Evolutionary conservation across 192 early-diverging fungal species (phyloP), one percentile per base, ranked within the genome.

Genomic region (Chytriomyces sp.): DNA sequence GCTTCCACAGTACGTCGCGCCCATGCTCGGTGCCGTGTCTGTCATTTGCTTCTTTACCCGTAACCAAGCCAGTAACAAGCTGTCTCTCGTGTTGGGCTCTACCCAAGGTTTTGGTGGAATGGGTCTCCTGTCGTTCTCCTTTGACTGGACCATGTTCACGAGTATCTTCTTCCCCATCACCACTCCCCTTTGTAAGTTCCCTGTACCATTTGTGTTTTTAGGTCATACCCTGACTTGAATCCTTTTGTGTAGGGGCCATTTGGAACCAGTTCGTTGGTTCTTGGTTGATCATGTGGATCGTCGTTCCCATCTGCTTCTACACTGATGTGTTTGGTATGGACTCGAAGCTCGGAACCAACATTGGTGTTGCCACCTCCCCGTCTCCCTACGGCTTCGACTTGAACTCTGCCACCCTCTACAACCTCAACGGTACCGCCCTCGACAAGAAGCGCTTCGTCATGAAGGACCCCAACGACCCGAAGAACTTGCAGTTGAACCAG

Each of bases 391-490:
- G 54, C 31, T 52, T 55, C 22, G 73, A 61, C 8, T 64, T 74
- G 63, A 74, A 74, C 54, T 57, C 62, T 41, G 62, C 54, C 4
- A n/a, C 28, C 14, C 54, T 74, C 19, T 74, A 66, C 63, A 66
- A 53, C 52, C 52, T 58, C 17, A 33, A 74, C 33, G 73, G 73
- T 3, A 26, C 25, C 8, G 49, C 61, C n/a, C 64, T 74, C 36
- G 10, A 41, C 25, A 44, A n/a, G n/a, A n/a, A 61, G 22, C 52
- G 56, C 38, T n/a, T 25, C 2, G 68, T 73, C 41, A 41, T 75
- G 30, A 62, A 55, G 34, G 14, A 26, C 6, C 64, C 37, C 1
- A 72, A 74, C 66, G 34, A 68, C 17, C 69, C 70, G 62, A 77
- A 38, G 28, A 60, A 33, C 28, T 34, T 10, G 64, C 56, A n/a